Evolutionary conservation across 1,139 yeast genomes (phyloP), one percentile per base, ranked within the genome.

Genomic region (Arxiozyma heterogenica): DNA sequence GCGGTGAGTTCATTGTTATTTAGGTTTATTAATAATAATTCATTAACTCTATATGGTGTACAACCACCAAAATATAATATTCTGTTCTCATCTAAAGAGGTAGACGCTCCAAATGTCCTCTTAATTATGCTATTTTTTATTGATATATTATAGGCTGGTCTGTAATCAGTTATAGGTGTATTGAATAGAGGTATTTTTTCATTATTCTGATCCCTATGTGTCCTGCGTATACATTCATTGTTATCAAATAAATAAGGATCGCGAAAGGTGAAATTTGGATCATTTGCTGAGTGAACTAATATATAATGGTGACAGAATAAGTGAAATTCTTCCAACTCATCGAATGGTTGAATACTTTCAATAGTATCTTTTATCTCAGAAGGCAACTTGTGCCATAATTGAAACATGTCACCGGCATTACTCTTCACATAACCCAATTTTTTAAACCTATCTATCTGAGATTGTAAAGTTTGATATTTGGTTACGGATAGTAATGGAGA

Each of bases 261-360:
- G 8, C 25, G 22, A 45, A 60, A 60, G 39, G 41, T 43, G 20
- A 63, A 58, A 0, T 50, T 54, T 7, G 48, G 34, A 49, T 61
- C 48, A 62, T 79, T 81, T 1, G 83, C 75, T 0, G 90, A 88
- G 67, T 85, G 90, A 4, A 84, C 73, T 41, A 85, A 74, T 44
- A 83, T 74, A 64, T 87, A 87, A 65, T 86, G 94, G 61, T 86
- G 94, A 58, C 90, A 82, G 64, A 86, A 87, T 20, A 85, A 67
- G 34, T 83, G 77, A 59, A 86, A 86, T 66, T 87, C 95, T 67
- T 87, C 95, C 82, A 87, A 79, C 68, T 87, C 95, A 65, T 87
- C 95, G 68, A 87, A 87, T 9, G 79, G 79, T 65, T 87, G 95
- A 30, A 84, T 75, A 1, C 66, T 54, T 17, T 74, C 75, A 20